Base-by-base conservation (phyloP, 768 basidiomycete species). In the Trametes coccinea region DNA sequence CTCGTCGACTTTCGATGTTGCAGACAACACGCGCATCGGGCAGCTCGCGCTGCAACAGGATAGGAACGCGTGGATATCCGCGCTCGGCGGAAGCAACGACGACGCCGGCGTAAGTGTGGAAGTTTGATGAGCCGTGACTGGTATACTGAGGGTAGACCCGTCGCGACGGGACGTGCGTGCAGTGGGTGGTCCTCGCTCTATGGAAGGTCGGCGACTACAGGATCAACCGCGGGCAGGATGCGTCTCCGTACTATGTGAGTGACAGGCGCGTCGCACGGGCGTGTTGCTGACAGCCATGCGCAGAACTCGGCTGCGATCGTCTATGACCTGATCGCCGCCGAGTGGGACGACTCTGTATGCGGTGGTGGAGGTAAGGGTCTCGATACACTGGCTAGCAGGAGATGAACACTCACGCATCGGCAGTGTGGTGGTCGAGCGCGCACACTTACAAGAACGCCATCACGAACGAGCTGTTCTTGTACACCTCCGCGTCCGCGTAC, bases 201-300 rank as follows among this genome's bases (percentile, higher is more conserved):
- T 84, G 82, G 84, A 85, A 83, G 71, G 80, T 85, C 7, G 79
- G 74, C 0, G 83, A 86, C 66, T 85, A 84, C 71, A 81, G 80
- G 64, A 68, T 65, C 17, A 70, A 71, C 16, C 73, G 78, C 50
- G 80, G 80, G 29, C 62, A 72, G 62, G 63, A 69, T 46, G 45
- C 30, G 33, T 47, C 48, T 22, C 30, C 44, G 16, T 76, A 70
- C 54, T 61, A 65, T 61, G 68, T 74, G 4, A 33, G 53, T 54
- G n/a, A 16, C 13, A 27, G 29, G 30, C 14, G n/a, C 49, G 52
- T 22, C 39, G n/a, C 22, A 41, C 17, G 22, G n/a, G 39, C 10
- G 11, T 50, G 16, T 33, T 37, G 34, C 34, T 37, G 51, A 53
- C 40, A 22, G 4, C 34, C 43, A 33, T 46, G n/a, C 49, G n/a